Evolutionary conservation across 2,329 filamentous ascomycete genomes (phyloP).

Genomic region (Calonectria henricotiae): DNA sequence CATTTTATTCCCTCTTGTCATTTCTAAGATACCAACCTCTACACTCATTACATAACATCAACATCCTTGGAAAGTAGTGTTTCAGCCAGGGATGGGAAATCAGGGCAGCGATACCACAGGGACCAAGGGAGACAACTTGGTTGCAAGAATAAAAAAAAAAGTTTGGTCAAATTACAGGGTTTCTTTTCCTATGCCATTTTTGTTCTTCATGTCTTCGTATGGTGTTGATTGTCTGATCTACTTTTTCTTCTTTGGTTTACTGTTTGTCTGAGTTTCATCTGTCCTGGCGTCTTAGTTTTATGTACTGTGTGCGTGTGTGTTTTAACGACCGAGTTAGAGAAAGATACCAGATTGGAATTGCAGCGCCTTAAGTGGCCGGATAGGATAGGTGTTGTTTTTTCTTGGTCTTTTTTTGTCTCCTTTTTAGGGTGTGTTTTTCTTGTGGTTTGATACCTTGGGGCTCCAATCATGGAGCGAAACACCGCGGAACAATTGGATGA

Average conservation of each 20-base stretch:
- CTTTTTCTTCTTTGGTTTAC: slow-evolving; percentile 31
- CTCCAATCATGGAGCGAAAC: slow-evolving; percentile 15
- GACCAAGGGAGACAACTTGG: slow-evolving; percentile 24
- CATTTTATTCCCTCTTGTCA: slow-evolving; percentile 32
- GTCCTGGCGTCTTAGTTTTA: slow-evolving; percentile 15
- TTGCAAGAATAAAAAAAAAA: slow-evolving; percentile 34
- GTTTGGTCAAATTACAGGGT: slow-evolving; percentile 30
- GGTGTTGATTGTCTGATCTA: slow-evolving; percentile 18
- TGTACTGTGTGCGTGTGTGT: not conserved
- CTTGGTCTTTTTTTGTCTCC: not conserved
- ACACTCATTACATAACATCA: slow-evolving; percentile 40
- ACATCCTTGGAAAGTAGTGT: slow-evolving; percentile 33
- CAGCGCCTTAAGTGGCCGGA: slow-evolving; percentile 10
- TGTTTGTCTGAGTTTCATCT: slow-evolving; percentile 22
- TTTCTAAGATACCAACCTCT: slow-evolving; percentile 36
- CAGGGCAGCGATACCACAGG: slow-evolving; percentile 34
- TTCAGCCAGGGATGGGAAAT: slow-evolving; percentile 28
- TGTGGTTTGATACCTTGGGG: slow-evolving; percentile 35
- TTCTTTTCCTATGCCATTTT: slow-evolving; percentile 24
- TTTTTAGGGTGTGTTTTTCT: slow-evolving; percentile 19
- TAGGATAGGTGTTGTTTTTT: slow-evolving; percentile 21
- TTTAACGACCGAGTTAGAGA: slow-evolving; percentile 19
- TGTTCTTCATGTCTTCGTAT: slow-evolving; percentile 17
- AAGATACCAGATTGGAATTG: slow-evolving; percentile 38
- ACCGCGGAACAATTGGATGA: slow-evolving; percentile 18